Percentiles rank a stretch among this genome's conserved stretches.
Evolutionary conservation across 805 yeast species (phyloP).

Genomic region (Suhomyces faveliae): DNA sequence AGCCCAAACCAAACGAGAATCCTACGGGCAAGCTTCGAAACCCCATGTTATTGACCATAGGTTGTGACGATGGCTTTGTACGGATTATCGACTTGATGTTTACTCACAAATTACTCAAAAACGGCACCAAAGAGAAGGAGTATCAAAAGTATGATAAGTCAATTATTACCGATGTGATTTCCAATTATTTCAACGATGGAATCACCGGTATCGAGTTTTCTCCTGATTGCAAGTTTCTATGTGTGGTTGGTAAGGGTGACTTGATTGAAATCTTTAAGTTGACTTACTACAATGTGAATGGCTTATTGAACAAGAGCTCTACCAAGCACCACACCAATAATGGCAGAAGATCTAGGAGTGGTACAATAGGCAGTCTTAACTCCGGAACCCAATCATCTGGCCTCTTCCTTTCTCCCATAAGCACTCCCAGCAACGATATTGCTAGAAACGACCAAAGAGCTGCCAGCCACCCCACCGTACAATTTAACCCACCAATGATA

Average conservation of each 20-base stretch:
- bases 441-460: slow-evolving; percentile 21
- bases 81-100: slow-evolving; percentile 52
- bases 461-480: not conserved
- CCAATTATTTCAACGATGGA: slow-evolving; percentile 66
- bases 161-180: slow-evolving; percentile 49
- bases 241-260: slow-evolving; percentile 56
- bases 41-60: slow-evolving; percentile 50
- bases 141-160: slow-evolving; percentile 18
- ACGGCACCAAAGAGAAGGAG: slow-evolving; percentile 17
- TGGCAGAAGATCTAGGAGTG: slow-evolving; percentile 39
- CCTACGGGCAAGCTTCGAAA: slow-evolving; percentile 18
- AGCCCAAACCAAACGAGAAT: not conserved
- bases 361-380: slow-evolving; percentile 32
- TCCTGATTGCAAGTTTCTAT: slow-evolving; percentile 46
- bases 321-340: slow-evolving; percentile 10
- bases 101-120: slow-evolving; percentile 18
- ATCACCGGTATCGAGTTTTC: slow-evolving; percentile 49
- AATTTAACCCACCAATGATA: slow-evolving; percentile 25
- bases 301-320: slow-evolving; percentile 22
- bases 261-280: slow-evolving; percentile 40
- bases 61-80: slow-evolving; percentile 64
- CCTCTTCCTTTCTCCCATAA: slow-evolving; percentile 19
- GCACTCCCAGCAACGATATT: slow-evolving; percentile 23
- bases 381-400: slow-evolving; percentile 15
- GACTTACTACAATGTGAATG: slow-evolving; percentile 41